Conservation (phyloP, 148 eudicot species). For the Selenicereus undatus region DNA sequence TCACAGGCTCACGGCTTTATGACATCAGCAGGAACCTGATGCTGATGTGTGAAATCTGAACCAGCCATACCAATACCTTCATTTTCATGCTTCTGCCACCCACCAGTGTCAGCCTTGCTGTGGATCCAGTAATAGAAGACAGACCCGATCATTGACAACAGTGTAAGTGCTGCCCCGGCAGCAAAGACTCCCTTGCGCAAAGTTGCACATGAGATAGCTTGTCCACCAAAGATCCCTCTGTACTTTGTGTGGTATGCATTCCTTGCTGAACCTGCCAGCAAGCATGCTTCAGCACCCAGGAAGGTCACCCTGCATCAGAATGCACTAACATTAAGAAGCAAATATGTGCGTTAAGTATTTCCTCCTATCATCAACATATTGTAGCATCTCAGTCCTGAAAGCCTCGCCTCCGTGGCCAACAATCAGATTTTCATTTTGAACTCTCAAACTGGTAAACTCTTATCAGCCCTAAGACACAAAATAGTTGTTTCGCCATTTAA, state of each 20-base stretch:
- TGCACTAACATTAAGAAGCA: not conserved
- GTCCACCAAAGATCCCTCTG: constrained; percentile 44
- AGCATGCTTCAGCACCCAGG: constrained; percentile 83
- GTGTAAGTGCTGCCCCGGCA: constrained; percentile 74
- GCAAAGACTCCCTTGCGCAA: constrained; percentile 95
- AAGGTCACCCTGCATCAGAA: constrained; percentile 69
- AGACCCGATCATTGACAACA: constrained; percentile 73
- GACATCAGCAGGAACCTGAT: constrained; percentile 12
- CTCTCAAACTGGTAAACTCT: too few species aligned
- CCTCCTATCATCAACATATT: too few species aligned
- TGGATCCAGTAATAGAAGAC: constrained; percentile 76
- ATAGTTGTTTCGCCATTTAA: too few species aligned
- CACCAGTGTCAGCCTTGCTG: constrained; percentile 85
- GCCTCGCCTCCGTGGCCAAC: too few species aligned
- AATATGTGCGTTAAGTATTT: not conserved
- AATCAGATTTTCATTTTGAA: too few species aligned
- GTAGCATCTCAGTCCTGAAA: too few species aligned
- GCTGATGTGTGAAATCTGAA: constrained; percentile 34
- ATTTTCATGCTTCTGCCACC: constrained; percentile 79
- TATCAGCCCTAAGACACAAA: too few species aligned
- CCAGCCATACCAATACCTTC: constrained; percentile 80
- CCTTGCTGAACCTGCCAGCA: constrained; percentile 85
- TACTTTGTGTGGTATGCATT: constrained; percentile 94
- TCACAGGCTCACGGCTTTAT: constrained; percentile 26
- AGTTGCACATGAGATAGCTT: constrained; percentile 65